These are phyloP conservation scores for Apiotrichum veenhuisii DNA, from an alignment of 1,284 basidiomycete species.

Conservation along the genomic window DNA sequence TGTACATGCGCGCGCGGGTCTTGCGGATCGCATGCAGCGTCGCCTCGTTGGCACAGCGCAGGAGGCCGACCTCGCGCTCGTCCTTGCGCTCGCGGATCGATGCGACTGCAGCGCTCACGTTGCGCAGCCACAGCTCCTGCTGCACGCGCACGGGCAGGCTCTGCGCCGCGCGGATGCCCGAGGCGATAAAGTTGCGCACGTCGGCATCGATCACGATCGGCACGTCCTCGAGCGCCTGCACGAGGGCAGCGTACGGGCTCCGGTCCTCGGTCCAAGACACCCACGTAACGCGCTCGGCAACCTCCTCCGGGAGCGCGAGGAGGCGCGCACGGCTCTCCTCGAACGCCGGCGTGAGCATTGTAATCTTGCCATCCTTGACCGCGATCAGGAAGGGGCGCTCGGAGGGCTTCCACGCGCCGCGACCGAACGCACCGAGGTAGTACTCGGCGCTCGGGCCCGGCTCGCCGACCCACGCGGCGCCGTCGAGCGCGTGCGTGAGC, in stretches of 20 bases:
- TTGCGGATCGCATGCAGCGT: slow-evolving; percentile 69
- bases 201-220: slow-evolving; percentile 61
- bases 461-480: slow-evolving; percentile 57
- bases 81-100: slow-evolving; percentile 71
- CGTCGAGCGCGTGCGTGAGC: slow-evolving; percentile 14
- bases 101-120: slow-evolving; percentile 53
- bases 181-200: slow-evolving; percentile 54
- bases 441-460: slow-evolving; percentile 67
- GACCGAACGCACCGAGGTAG: slow-evolving; percentile 64
- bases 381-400: slow-evolving; percentile 73
- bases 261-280: slow-evolving; percentile 71
- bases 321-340: slow-evolving; percentile 65
- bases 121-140: slow-evolving; percentile 22
- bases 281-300: slow-evolving; percentile 53
- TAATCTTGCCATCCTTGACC: slow-evolving; percentile 54
- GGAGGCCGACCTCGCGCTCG: slow-evolving; percentile 62
- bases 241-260: slow-evolving; percentile 61
- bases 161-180: slow-evolving; percentile 49
- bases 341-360: slow-evolving; percentile 70
- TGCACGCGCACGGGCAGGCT: neutral
- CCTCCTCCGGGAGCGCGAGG: slow-evolving; percentile 53
- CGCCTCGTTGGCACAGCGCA: slow-evolving; percentile 76
- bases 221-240: slow-evolving; percentile 50
- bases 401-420: slow-evolving; percentile 62
- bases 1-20: slow-evolving; percentile 59